Evolutionary conservation across 2,329 filamentous ascomycete species (phyloP).

Genomic region (Cladosporium velox): DNA sequence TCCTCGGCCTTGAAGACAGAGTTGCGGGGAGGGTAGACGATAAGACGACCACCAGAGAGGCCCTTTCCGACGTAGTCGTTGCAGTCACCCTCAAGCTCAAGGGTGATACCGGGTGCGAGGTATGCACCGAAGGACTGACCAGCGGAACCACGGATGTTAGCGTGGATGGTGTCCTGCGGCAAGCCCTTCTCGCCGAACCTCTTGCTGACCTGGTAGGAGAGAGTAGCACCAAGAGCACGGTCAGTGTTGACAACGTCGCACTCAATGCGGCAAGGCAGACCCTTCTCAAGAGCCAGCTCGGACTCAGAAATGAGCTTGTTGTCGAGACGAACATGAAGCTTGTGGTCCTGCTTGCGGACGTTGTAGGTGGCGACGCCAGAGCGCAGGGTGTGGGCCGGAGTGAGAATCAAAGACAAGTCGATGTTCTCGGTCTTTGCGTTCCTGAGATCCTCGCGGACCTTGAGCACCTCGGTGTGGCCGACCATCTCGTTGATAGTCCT

Average conservation of each 20-base stretch:
- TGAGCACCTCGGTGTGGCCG: constrained; percentile 82
- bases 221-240: constrained; percentile 85
- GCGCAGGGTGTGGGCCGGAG: constrained; percentile 91
- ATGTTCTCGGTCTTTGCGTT: constrained; percentile 90
- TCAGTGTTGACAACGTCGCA: constrained; percentile 97
- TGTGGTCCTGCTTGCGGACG: constrained; percentile 95
- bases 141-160: constrained; percentile 93
- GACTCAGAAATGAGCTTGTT: constrained; percentile 97
- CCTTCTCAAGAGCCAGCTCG: constrained; percentile 91
- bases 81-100: constrained; percentile 92
- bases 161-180: constrained; percentile 90
- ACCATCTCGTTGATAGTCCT: constrained; percentile 98
- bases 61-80: constrained; percentile 98
- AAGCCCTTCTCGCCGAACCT: constrained; percentile 86
- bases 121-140: constrained; percentile 96
- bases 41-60: constrained; percentile 86
- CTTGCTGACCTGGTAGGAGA: constrained; percentile 95
- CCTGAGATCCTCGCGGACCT: constrained; percentile 83
- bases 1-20: constrained; percentile 95
- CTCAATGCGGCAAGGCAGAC: constrained; percentile 87
- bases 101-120: constrained; percentile 86
- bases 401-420: constrained; percentile 87
- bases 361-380: constrained; percentile 96
- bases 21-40: constrained; percentile 87
- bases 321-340: constrained; percentile 87